A percentile compares a stretch with the other conserved stretches of the same genome.
Evolutionary conservation across 2,329 filamentous ascomycete genomes (phyloP).

Genomic region (Talaromyces amestolkiae): DNA sequence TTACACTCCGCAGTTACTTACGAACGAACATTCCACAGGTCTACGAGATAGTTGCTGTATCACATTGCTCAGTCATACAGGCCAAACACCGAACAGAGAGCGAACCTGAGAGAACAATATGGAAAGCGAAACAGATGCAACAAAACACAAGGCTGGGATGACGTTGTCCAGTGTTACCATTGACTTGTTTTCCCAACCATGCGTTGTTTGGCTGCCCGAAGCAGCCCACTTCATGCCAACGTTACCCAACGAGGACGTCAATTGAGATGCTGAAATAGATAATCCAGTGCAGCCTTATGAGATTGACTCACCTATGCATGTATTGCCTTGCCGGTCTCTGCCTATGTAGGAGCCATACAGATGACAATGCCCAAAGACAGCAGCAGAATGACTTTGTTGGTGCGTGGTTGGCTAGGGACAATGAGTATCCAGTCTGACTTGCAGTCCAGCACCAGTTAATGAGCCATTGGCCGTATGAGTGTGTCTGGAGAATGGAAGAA

Average conservation of each 20-base stretch:
- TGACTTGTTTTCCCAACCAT: neutral
- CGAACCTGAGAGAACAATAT: constrained; percentile 1
- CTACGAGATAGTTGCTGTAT: neutral
- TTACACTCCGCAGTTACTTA: neutral
- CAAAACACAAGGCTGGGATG: neutral
- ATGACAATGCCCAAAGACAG: neutral
- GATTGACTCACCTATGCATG: neutral
- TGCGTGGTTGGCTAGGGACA: neutral
- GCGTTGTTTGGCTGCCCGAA: constrained; percentile 11
- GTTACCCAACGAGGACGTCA: constrained; percentile 3
- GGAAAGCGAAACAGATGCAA: neutral
- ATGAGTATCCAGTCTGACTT: neutral
- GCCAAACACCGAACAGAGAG: neutral
- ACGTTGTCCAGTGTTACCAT: neutral
- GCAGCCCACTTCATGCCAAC: constrained; percentile 12
- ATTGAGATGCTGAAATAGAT: constrained; percentile 4
- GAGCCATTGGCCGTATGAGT: too few species aligned
- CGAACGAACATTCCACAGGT: neutral
- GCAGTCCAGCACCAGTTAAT: too few species aligned
- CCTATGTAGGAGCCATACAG: neutral
- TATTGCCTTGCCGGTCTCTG: neutral
- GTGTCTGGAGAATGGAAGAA: neutral
- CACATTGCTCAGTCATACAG: constrained; percentile 1
- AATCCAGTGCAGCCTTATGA: constrained; percentile 5
- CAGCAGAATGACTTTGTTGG: neutral